phyloP scores from a whole-genome alignment of 805 yeast species.

The Saturnispora zaruensis region DNA sequence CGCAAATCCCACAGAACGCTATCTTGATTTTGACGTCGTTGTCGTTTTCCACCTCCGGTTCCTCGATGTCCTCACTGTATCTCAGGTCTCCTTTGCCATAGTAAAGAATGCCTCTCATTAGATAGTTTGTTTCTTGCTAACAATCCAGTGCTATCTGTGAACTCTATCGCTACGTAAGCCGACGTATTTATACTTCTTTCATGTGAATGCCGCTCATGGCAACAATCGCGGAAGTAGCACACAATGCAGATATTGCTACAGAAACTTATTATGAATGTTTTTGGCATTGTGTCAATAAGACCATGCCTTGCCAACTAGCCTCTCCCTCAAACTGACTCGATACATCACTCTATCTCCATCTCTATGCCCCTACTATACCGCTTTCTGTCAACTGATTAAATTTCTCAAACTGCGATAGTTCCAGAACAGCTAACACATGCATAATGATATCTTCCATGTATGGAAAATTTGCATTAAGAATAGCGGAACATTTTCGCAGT shows the following conservation, averaged over 20 bases:
- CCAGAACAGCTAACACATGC: too few species aligned
- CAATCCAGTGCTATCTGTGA: too few species aligned
- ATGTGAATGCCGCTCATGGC: background rate
- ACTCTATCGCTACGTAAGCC: too few species aligned
- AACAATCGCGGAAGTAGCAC: background rate
- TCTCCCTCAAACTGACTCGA: too few species aligned
- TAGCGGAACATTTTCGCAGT: too few species aligned
- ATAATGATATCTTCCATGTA: too few species aligned
- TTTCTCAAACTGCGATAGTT: too few species aligned
- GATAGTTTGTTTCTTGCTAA: background rate
- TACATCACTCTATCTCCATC: too few species aligned
- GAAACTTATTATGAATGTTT: background rate
- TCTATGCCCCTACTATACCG: too few species aligned
- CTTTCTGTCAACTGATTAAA: too few species aligned
- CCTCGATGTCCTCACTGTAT: conserved; percentile 28
- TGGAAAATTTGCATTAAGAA: too few species aligned
- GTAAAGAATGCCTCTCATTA: conserved; percentile 43
- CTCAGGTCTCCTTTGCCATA: conserved; percentile 39
- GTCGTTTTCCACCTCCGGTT: conserved; percentile 19
- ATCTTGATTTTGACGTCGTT: conserved; percentile 28
- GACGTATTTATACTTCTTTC: background rate
- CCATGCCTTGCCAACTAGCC: too few species aligned
- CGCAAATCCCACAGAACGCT: conserved; percentile 54
- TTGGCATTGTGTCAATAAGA: background rate
- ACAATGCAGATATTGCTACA: background rate